Evolutionary conservation across 2,329 filamentous ascomycete genomes (phyloP).

Genomic region (Aspergillus ustus): DNA sequence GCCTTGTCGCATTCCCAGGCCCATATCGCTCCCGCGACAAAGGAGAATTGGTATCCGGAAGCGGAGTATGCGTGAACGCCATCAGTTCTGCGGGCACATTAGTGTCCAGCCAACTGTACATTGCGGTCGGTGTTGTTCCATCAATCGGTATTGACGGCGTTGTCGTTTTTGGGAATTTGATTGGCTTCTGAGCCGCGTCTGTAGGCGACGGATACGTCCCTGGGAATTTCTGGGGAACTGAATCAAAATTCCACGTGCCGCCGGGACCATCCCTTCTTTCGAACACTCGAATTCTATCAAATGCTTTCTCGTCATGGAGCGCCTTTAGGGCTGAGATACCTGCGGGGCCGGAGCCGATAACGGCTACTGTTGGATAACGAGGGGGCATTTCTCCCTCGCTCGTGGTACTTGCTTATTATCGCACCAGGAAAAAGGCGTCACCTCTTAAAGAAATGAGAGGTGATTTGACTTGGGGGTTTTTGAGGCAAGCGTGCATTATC

Average conservation of each 20-base stretch:
- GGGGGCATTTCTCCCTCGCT: slow-evolving; percentile 6
- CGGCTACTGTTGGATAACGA: slow-evolving; percentile 15
- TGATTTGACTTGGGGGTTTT: not conserved
- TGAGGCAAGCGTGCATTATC: not conserved
- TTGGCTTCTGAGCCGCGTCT: slow-evolving; percentile 17
- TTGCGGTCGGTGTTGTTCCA: slow-evolving; percentile 29
- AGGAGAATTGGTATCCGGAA: slow-evolving; percentile 31
- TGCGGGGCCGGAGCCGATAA: slow-evolving; percentile 17
- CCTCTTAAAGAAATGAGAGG: not conserved
- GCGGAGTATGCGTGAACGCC: slow-evolving; percentile 34
- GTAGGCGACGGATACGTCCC: slow-evolving; percentile 23
- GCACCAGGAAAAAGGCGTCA: not conserved
- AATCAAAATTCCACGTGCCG: slow-evolving; percentile 39
- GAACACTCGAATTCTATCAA: slow-evolving; percentile 38
- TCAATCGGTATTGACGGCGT: slow-evolving; percentile 24
- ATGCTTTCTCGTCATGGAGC: slow-evolving; percentile 36
- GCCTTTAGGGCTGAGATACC: slow-evolving; percentile 26
- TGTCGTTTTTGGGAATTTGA: slow-evolving; percentile 19
- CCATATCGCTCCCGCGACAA: slow-evolving; percentile 27
- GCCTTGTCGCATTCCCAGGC: slow-evolving; percentile 29
- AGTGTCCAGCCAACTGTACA: slow-evolving; percentile 32
- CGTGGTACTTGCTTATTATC: not conserved
- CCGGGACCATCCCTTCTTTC: slow-evolving; percentile 36
- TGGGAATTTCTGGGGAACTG: slow-evolving; percentile 26
- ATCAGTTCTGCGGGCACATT: slow-evolving; percentile 35